Evolutionary conservation across 345 rosid genomes (phyloP).

Genomic region (Pelargonium nanum): DNA sequence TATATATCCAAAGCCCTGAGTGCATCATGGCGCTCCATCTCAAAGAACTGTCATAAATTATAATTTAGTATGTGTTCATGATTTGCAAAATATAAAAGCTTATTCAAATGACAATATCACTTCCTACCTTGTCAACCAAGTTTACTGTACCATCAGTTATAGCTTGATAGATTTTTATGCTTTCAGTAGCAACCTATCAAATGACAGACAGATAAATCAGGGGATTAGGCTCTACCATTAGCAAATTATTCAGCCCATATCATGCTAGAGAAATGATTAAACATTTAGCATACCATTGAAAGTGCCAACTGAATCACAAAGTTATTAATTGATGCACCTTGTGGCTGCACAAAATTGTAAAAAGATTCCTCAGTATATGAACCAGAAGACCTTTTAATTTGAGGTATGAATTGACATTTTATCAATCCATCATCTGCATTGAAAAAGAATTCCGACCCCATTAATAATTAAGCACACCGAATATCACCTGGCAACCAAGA

Average conservation of each 20-base stretch:
- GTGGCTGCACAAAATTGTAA: slow-evolving; percentile 54
- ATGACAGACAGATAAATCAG: slow-evolving; percentile 5
- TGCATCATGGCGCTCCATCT: slow-evolving; percentile 89
- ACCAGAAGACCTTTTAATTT: neutral
- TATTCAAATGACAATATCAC: slow-evolving; percentile 7
- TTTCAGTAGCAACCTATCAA: slow-evolving; percentile 76
- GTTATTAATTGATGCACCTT: slow-evolving; percentile 81
- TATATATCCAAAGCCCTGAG: slow-evolving; percentile 71
- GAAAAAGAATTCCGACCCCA: no score
- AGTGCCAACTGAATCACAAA: slow-evolving; percentile 79
- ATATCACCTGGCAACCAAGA: slow-evolving; percentile 81
- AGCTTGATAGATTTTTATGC: slow-evolving; percentile 83
- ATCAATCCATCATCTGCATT: neutral
- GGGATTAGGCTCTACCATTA: neutral
- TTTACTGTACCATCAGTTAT: slow-evolving; percentile 72
- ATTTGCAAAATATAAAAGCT: slow-evolving; percentile 11
- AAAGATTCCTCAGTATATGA: neutral
- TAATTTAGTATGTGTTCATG: slow-evolving; percentile 14
- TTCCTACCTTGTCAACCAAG: slow-evolving; percentile 83
- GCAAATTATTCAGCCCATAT: neutral
- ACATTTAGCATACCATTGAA: slow-evolving; percentile 52
- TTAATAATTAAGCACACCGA: no score
- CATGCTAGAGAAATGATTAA: slow-evolving; percentile 6
- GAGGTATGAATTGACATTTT: neutral
- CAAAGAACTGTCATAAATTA: slow-evolving; percentile 62